phyloP scores from a whole-genome alignment of 129 eudicot species.

The Pulicaria dysenterica region DNA sequence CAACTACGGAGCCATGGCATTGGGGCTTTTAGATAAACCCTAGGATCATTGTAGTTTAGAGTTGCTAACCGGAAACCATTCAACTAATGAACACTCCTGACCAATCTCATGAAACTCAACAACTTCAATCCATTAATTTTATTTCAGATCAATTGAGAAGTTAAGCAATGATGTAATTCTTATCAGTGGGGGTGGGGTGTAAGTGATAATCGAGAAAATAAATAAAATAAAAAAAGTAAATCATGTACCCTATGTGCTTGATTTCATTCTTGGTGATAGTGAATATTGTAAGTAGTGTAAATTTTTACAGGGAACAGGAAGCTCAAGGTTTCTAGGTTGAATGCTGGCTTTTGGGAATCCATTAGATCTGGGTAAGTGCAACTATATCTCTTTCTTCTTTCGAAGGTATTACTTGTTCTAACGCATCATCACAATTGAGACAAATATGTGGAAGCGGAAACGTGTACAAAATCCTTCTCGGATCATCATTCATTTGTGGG shows the following conservation, averaged over 20 bases:
- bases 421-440: neutral
- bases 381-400: neutral
- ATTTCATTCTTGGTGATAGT: neutral
- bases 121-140: neutral
- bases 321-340: slow-evolving; percentile 49
- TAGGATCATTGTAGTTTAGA: neutral
- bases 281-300: neutral
- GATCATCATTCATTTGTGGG: neutral
- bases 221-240: neutral
- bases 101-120: neutral
- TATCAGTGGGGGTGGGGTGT: too few relatives aligned
- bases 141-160: too few relatives aligned
- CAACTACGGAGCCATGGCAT: neutral
- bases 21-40: neutral
- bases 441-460: neutral
- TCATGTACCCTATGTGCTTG: neutral
- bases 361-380: slow-evolving; percentile 81
- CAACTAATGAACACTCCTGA: neutral
- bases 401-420: neutral
- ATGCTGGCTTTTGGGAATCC: slow-evolving; percentile 85
- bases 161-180: too few relatives aligned
- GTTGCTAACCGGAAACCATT: neutral
- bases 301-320: slow-evolving; percentile 58
- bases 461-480: neutral
- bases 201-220: too few relatives aligned